These are phyloP conservation scores for Lentinus brumalis DNA, from an alignment of 768 basidiomycete genomes.

Conservation along the genomic window DNA sequence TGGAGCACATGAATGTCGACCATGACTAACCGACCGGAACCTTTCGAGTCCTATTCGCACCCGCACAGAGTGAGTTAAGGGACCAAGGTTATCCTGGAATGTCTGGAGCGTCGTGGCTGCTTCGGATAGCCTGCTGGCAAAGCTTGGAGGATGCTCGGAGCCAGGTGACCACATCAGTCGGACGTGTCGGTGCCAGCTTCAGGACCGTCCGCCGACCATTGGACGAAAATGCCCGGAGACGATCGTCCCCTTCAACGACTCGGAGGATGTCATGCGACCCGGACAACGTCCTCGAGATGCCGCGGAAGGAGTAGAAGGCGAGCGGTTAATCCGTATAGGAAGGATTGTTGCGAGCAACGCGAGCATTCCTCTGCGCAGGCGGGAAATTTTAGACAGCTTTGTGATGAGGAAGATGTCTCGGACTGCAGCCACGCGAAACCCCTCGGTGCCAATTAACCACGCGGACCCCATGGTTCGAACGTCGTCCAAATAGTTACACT, in stretches of 20 bases:
- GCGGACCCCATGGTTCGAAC: conserved; percentile 2
- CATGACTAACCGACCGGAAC: conserved; percentile 4
- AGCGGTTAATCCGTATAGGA: conserved; percentile 9
- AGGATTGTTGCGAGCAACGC: background rate
- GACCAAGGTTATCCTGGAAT: background rate
- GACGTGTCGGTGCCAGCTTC: background rate
- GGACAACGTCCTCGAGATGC: conserved; percentile 4
- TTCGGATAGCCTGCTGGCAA: conserved; percentile 5
- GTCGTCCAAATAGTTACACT: conserved; percentile 3
- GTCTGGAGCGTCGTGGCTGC: conserved; percentile 1
- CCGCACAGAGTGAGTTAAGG: conserved; percentile 1
- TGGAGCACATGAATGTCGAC: conserved; percentile 5
- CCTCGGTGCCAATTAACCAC: background rate
- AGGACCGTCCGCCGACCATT: conserved; percentile 5
- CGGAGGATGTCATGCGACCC: conserved; percentile 6
- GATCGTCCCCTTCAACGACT: conserved; percentile 5
- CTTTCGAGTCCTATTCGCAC: background rate
- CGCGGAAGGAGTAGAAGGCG: background rate
- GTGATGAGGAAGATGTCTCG: background rate
- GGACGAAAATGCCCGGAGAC: conserved; percentile 21
- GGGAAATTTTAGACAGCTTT: conserved; percentile 6
- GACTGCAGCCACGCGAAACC: background rate
- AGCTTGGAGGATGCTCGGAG: conserved; percentile 2
- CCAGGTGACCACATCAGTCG: conserved; percentile 11
- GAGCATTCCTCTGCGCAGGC: background rate